Evolutionary conservation across 2,329 filamentous ascomycete species (phyloP).

Genomic region (Arthroderma sp.): DNA sequence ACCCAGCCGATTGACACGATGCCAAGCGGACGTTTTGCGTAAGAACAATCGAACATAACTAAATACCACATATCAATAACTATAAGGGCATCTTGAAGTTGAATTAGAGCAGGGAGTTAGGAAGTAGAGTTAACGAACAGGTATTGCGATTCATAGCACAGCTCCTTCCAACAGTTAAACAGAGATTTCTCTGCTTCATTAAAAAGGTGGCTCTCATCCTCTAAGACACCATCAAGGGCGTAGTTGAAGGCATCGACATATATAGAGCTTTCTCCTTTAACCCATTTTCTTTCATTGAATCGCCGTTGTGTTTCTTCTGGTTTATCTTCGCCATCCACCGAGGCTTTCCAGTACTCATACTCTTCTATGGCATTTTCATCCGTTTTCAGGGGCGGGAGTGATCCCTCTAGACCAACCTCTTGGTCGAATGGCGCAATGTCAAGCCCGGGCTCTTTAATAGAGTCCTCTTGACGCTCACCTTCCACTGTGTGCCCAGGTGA

Average conservation of each 20-base stretch:
- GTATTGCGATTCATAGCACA: slow-evolving; percentile 81
- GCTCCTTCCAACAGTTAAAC: slow-evolving; percentile 60
- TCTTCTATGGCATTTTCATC: slow-evolving; percentile 63
- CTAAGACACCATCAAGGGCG: slow-evolving; percentile 74
- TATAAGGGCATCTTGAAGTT: background rate
- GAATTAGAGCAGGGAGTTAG: background rate
- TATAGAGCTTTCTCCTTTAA: slow-evolving; percentile 69
- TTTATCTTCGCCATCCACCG: slow-evolving; percentile 42
- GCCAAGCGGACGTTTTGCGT: slow-evolving; percentile 83
- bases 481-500: background rate
- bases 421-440: background rate
- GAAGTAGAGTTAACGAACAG: slow-evolving; percentile 46
- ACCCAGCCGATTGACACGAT: slow-evolving; percentile 62
- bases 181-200: slow-evolving; percentile 63
- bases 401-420: slow-evolving; percentile 44
- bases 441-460: background rate
- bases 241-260: slow-evolving; percentile 97
- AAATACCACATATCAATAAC: slow-evolving; percentile 8
- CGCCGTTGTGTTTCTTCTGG: slow-evolving; percentile 25
- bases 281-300: slow-evolving; percentile 47
- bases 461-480: background rate
- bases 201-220: slow-evolving; percentile 81
- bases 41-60: slow-evolving; percentile 89
- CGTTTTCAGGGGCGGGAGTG: slow-evolving; percentile 54
- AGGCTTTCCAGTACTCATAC: slow-evolving; percentile 50